phyloP scores from a whole-genome alignment of 2,329 filamentous ascomycete genomes.

The Alternaria sp. region DNA sequence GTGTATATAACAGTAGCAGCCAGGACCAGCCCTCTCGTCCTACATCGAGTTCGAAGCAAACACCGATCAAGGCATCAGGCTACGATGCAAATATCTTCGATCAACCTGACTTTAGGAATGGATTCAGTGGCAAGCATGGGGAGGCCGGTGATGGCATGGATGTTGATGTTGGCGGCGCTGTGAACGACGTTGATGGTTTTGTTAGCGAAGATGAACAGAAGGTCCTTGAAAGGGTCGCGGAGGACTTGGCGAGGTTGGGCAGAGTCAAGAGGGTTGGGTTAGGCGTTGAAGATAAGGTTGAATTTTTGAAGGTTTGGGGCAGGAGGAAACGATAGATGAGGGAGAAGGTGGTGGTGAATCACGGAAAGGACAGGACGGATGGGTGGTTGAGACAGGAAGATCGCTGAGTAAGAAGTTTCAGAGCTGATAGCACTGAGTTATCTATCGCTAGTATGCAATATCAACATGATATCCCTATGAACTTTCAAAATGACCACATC shows the following conservation, averaged over 20 bases:
- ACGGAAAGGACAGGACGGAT: neutral
- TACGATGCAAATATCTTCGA: conserved; percentile 49
- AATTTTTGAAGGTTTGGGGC: conserved; percentile 79
- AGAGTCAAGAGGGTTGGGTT: conserved; percentile 89
- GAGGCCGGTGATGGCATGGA: conserved; percentile 31
- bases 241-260: conserved; percentile 85
- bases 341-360: neutral
- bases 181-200: conserved; percentile 9
- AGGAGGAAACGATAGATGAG: conserved; percentile 46
- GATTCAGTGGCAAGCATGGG: conserved; percentile 18
- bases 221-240: conserved; percentile 80
- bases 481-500: no score
- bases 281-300: conserved; percentile 81
- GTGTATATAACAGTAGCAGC: conserved; percentile 58
- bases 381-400: neutral
- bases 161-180: conserved; percentile 16
- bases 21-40: conserved; percentile 27
- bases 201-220: conserved; percentile 65
- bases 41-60: conserved; percentile 4
- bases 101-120: conserved; percentile 35
- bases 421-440: no score
- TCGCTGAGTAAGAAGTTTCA: neutral
- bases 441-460: no score
- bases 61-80: conserved; percentile 30
- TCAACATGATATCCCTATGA: no score